These are phyloP conservation scores for Leishmania major DNA, from an alignment of 208 protist species.

Conservation along the genomic window DNA sequence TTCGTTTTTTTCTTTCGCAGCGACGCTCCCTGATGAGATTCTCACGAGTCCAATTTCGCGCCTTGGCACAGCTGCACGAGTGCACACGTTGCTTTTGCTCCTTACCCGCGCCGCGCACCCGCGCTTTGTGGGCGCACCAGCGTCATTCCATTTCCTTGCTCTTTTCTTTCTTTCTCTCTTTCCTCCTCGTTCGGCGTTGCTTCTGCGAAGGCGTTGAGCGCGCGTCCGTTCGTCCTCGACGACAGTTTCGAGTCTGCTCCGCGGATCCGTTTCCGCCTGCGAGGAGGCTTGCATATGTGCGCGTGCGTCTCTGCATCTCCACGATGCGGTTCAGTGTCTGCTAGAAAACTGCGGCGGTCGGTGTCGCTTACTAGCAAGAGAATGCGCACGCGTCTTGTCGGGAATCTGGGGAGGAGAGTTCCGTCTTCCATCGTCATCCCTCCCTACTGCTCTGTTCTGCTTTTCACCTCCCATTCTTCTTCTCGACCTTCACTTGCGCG, in stretches of 20 bases:
- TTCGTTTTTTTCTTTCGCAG: neutral
- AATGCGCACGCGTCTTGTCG: neutral
- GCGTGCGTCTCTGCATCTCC: neutral
- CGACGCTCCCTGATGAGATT: neutral
- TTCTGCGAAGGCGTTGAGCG: neutral
- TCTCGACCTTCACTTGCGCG: neutral
- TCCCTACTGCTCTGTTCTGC: neutral
- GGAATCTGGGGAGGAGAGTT: neutral
- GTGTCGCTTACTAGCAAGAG: neutral
- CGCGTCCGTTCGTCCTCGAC: neutral
- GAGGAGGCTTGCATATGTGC: neutral
- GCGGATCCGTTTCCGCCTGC: neutral
- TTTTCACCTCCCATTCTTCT: neutral
- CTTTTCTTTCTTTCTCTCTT: neutral
- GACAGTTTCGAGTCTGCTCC: neutral
- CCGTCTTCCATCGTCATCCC: neutral
- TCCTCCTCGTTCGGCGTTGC: neutral
- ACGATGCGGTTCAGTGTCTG: neutral
- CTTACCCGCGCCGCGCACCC: neutral
- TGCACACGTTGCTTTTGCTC: neutral
- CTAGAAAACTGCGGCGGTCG: neutral
- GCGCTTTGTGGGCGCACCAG: neutral
- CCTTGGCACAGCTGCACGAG: neutral
- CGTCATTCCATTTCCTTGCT: neutral
- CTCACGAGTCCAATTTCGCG: neutral